Conservation (phyloP, 495 filamentous ascomycete genomes). For the Antarctomyces pellizariae region DNA sequence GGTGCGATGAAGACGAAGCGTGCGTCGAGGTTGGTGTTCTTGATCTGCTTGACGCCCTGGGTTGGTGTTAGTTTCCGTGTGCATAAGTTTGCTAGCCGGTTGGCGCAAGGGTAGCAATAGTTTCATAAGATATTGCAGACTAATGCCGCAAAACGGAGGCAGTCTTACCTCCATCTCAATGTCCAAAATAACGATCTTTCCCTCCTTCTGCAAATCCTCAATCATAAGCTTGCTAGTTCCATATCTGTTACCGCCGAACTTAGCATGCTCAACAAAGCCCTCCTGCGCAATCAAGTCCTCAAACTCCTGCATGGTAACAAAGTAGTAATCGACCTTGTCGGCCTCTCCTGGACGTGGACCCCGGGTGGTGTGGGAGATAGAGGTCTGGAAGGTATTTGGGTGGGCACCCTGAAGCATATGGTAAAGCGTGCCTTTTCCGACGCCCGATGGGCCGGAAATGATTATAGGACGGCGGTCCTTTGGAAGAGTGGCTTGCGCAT, state of each 20-base stretch:
- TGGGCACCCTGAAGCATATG: slow-evolving; percentile 39
- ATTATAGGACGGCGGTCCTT: slow-evolving; percentile 49
- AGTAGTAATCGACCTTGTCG: slow-evolving; percentile 66
- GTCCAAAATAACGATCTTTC: slow-evolving; percentile 46
- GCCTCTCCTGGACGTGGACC: slow-evolving; percentile 51
- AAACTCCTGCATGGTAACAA: slow-evolving; percentile 45
- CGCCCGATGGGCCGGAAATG: slow-evolving; percentile 65
- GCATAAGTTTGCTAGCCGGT: slow-evolving; percentile 3
- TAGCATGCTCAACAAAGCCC: slow-evolving; percentile 74
- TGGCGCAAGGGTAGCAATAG: slow-evolving; percentile 1
- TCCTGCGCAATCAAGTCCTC: slow-evolving; percentile 37
- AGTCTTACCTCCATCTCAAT: slow-evolving; percentile 69
- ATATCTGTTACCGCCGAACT: slow-evolving; percentile 74
- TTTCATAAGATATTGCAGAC: no score
- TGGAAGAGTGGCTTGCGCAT: no score
- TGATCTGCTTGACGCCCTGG: slow-evolving; percentile 88
- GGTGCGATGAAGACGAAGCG: slow-evolving; percentile 74
- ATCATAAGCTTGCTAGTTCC: slow-evolving; percentile 64
- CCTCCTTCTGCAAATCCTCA: slow-evolving; percentile 43
- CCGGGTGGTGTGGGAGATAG: slow-evolving; percentile 72
- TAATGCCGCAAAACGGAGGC: no score
- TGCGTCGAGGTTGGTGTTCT: slow-evolving; percentile 46
- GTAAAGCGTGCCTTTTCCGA: slow-evolving; percentile 76
- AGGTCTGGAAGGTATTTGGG: slow-evolving; percentile 58
- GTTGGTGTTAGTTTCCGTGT: no score